phyloP scores from a whole-genome alignment of 2,329 filamentous ascomycete genomes.

The Stemphylium lycopersici region DNA sequence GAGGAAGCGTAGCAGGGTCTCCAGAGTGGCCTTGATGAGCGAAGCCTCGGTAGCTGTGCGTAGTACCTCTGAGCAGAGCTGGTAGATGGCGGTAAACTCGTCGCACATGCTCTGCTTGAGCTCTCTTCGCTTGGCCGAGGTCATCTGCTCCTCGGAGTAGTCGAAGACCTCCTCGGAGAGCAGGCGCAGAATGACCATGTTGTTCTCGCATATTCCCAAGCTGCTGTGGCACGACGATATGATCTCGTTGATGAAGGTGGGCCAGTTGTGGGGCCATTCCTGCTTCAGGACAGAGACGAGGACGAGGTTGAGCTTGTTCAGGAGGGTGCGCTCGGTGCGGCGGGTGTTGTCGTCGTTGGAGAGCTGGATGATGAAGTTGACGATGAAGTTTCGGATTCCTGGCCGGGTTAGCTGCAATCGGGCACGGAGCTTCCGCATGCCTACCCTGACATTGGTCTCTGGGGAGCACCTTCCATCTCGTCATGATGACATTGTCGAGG shows the following conservation, averaged over 20 bases:
- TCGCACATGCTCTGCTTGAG: slow-evolving; percentile 98
- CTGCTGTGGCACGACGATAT: slow-evolving; percentile 94
- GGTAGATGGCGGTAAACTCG: slow-evolving; percentile 98
- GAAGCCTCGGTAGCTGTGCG: slow-evolving; percentile 86
- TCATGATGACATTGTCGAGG: slow-evolving; percentile 97
- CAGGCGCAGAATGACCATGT: slow-evolving; percentile 96
- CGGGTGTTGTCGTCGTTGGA: slow-evolving; percentile 89
- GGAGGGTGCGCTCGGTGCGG: slow-evolving; percentile 80
- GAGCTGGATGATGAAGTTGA: slow-evolving; percentile 96
- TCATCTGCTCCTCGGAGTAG: slow-evolving; percentile 99
- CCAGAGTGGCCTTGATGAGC: slow-evolving; percentile 93
- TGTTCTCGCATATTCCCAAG: slow-evolving; percentile 98
- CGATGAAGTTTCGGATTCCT: slow-evolving; percentile 99
- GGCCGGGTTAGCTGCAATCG: slow-evolving; percentile 16
- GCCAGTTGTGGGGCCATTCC: slow-evolving; percentile 99
- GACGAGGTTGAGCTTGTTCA: slow-evolving; percentile 98
- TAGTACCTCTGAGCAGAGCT: slow-evolving; percentile 94
- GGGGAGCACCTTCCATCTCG: slow-evolving; percentile 96
- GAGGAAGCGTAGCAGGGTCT: slow-evolving; percentile 93
- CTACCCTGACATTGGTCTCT: slow-evolving; percentile 92
- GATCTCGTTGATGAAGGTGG: slow-evolving; percentile 99
- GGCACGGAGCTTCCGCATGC: slow-evolving; percentile 27
- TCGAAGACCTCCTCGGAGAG: slow-evolving; percentile 99
- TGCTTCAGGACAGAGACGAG: slow-evolving; percentile 98
- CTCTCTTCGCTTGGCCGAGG: slow-evolving; percentile 94